phyloP scores from a whole-genome alignment of 768 basidiomycete species.

The Collybia sordida region DNA sequence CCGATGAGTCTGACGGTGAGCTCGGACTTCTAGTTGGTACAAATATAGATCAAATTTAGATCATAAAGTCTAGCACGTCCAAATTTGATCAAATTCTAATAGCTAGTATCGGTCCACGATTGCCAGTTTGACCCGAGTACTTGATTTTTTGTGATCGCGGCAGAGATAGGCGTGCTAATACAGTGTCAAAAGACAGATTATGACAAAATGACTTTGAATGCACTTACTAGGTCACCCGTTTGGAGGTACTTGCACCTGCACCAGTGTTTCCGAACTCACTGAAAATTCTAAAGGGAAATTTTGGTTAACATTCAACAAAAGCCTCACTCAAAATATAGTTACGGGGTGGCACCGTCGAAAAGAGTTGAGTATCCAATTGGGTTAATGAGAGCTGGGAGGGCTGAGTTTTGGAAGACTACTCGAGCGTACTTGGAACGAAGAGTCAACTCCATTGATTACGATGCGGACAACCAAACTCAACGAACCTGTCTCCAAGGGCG shows the following conservation, averaged over 20 bases:
- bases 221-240: conserved; percentile 13
- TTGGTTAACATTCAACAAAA: neutral
- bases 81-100: neutral
- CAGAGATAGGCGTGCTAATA: conserved; percentile 12
- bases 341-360: conserved; percentile 23
- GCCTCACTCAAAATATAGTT: neutral
- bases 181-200: no score
- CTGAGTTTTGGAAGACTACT: conserved; percentile 25
- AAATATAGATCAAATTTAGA: no score
- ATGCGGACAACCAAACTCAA: neutral
- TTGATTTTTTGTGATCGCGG: conserved; percentile 18
- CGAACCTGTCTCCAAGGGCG: conserved; percentile 9
- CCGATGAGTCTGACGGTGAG: no score
- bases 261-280: conserved; percentile 25
- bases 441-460: conserved; percentile 9
- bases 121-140: conserved; percentile 20
- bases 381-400: conserved; percentile 21
- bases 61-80: no score
- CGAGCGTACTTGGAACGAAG: conserved; percentile 14
- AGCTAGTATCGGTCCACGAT: conserved; percentile 20
- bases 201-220: no score
- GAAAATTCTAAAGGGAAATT: conserved; percentile 15
- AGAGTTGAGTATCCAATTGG: conserved; percentile 23
- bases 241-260: conserved; percentile 21
- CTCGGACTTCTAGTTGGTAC: no score